Base-by-base conservation (phyloP, 495 filamentous ascomycete genomes). In the Acidomyces sp. region DNA sequence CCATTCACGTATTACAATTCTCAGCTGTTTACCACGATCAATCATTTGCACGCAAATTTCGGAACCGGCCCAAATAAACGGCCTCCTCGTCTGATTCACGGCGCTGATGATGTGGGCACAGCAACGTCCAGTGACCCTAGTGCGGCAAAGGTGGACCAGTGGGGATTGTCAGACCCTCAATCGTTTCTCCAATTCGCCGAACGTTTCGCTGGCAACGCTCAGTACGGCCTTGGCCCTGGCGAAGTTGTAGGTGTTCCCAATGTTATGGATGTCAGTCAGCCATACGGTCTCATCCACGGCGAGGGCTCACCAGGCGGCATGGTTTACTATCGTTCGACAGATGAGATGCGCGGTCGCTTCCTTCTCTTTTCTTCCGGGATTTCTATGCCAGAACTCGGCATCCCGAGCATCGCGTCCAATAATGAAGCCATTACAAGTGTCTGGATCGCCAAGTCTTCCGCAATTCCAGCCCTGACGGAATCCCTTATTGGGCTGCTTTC, bases 371-470 rank as follows among this genome's bases (percentile, higher is more conserved):
- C 68, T 41, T 59, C 64, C 10, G 50, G 70, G 39, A 49, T 63
- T 51, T 66, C 70, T 17, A 55, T 62, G 10, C 58, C 69, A 39
- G 52, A 71, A 29, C 62, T 73, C 18, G 85, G 85, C 33, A 82
- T 93, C 16, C 86, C 86, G 7, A 71, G 74, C 24, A 62, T 87
- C 37, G 71, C 77, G 7, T 63, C 56, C 35, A 62, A 66, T 24
- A 60, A 57, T 1, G 77, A 84, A 25, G 70, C 77, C 5, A 63
- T 86, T 29, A 82, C 77, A 51, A 70, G 75, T 15, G 75, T 93
- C 4, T 97, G 92, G 92, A 85, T 96, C 52, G 83, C 88, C 1
- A 96, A 96, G 54, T 79, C 81, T 1, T 54, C 71, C 2, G 63
- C 69, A 22, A 65, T 95, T 18, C 74, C 80, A 12, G 70, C 74